Evolutionary conservation across 225 moss, liverwort and hornwort genomes (phyloP).

Genomic region (Rhytidiadelphus loreus): DNA sequence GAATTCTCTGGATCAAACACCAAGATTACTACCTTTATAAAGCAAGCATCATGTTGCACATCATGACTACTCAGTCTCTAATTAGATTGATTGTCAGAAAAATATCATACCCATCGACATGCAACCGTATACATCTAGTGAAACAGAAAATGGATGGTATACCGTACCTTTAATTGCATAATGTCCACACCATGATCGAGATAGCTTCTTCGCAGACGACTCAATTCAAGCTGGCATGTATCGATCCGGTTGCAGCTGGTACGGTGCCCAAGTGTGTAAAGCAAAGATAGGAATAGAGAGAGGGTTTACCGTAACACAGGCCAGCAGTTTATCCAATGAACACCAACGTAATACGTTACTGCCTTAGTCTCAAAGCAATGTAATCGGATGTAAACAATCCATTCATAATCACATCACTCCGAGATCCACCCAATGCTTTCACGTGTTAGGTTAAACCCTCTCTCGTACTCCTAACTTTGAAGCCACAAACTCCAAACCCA

Average conservation of each 20-base stretch:
- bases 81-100: neutral
- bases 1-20: neutral
- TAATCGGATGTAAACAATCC: neutral
- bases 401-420: neutral
- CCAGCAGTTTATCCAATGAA: neutral
- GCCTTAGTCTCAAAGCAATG: neutral
- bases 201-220: neutral
- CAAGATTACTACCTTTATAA: neutral
- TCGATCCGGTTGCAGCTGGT: neutral
- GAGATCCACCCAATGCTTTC: neutral
- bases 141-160: neutral
- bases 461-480: slow-evolving; percentile 30
- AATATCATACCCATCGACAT: neutral
- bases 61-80: neutral
- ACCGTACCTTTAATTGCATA: neutral
- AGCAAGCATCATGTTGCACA: neutral
- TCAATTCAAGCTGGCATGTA: neutral
- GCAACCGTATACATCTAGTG: neutral
- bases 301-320: slow-evolving; percentile 32
- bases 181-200: neutral
- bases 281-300: slow-evolving; percentile 58
- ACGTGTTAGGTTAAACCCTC: slow-evolving; percentile 22
- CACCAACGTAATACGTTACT: neutral
- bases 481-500: slow-evolving; percentile 2
- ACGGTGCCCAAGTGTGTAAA: neutral